Evolutionary conservation across 192 early-diverging fungal genomes (phyloP).

Genomic region (Rhizoclosmatium sp.): DNA sequence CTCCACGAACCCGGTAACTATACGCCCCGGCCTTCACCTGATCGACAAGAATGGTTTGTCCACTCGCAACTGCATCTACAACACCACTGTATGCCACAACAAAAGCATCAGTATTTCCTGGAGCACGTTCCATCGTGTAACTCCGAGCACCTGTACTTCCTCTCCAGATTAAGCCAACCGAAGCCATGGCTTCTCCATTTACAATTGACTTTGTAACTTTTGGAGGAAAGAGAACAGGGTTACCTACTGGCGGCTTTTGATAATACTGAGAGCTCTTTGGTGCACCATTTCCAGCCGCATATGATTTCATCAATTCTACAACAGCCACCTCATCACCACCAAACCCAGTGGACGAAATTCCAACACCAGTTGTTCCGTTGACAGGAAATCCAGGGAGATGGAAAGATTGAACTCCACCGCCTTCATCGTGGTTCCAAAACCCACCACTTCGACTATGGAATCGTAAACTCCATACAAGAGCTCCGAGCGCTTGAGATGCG

Average conservation of each 20-base stretch:
- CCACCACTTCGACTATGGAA: conserved; percentile 42
- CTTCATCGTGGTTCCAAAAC: conserved; percentile 51
- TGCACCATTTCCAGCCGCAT: neutral
- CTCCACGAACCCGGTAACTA: too few relatives aligned
- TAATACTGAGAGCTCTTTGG: neutral
- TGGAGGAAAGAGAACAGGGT: neutral
- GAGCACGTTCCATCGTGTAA: too few relatives aligned
- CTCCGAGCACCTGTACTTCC: neutral
- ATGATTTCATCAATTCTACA: neutral
- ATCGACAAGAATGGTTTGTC: too few relatives aligned
- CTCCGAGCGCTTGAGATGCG: neutral
- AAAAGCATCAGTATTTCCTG: too few relatives aligned
- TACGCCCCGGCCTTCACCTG: too few relatives aligned
- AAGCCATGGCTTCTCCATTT: neutral
- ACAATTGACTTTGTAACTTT: neutral
- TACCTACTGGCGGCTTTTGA: neutral
- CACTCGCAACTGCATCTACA: too few relatives aligned
- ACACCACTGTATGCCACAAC: too few relatives aligned
- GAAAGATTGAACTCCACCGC: conserved; percentile 37
- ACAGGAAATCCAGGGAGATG: conserved; percentile 49
- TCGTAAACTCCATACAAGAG: conserved; percentile 46
- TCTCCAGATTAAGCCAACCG: conserved; percentile 6
- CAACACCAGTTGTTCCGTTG: neutral
- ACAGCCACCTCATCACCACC: neutral
- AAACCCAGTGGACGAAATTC: neutral